Evolutionary conservation across 257 asterid species (phyloP).

Genomic region (Petunia secreta): DNA sequence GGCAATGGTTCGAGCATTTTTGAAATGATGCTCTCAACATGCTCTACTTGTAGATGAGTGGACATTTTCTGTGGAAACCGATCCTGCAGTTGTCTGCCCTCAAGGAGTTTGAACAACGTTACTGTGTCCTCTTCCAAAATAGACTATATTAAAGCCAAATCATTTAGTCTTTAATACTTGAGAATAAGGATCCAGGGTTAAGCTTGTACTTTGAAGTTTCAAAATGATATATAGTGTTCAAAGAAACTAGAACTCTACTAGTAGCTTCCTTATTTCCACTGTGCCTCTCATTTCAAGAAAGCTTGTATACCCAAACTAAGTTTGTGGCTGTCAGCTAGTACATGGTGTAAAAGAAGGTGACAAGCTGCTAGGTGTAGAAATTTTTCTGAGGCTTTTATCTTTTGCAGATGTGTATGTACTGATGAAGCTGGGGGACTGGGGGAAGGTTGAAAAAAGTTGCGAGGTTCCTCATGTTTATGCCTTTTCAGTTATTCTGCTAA

Average conservation of each 20-base stretch:
- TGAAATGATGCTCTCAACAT: not conserved
- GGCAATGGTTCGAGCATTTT: not conserved
- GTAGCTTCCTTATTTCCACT: not conserved
- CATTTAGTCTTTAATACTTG: not conserved
- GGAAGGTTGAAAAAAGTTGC: not conserved
- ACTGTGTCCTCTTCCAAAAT: conserved; percentile 6
- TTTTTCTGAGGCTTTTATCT: conserved; percentile 10
- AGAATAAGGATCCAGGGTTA: not conserved
- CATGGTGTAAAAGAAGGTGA: not conserved
- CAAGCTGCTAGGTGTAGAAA: not conserved
- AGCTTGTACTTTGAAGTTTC: not conserved
- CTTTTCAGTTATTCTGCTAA: not conserved
- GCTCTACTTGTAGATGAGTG: conserved; percentile 5
- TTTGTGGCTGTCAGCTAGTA: not conserved
- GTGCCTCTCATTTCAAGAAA: not conserved
- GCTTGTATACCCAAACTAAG: not conserved
- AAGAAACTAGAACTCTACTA: not conserved
- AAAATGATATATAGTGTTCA: not conserved
- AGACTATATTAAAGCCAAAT: not conserved
- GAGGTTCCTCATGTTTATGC: not conserved
- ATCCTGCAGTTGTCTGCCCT: not conserved
- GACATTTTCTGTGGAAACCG: not conserved
- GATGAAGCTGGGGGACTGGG: conserved; percentile 9
- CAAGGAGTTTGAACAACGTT: not conserved
- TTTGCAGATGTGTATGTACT: not conserved